These are phyloP conservation scores for Cryptococcus hybrid DNA, from an alignment of 1,284 basidiomycete species.

Conservation along the genomic window DNA sequence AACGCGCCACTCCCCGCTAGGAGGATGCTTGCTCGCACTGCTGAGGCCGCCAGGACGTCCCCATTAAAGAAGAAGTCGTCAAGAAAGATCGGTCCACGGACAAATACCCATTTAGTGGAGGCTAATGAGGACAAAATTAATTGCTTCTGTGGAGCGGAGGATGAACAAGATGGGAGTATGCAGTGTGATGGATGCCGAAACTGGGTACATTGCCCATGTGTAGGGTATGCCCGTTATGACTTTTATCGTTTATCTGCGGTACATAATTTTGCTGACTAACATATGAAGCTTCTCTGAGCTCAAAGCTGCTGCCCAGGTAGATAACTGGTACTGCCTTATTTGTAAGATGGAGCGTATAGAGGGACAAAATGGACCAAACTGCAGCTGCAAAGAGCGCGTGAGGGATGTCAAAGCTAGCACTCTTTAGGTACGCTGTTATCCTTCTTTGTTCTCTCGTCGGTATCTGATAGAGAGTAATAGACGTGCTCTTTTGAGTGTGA, in stretches of 20 bases:
- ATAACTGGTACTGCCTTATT: conserved; percentile 5
- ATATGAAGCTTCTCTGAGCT: background rate
- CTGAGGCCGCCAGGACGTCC: background rate
- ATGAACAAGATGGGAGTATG: conserved; percentile 4
- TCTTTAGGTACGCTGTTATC: conserved; percentile 3
- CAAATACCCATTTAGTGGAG: background rate
- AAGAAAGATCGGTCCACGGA: background rate
- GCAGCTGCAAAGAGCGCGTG: background rate
- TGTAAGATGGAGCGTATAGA: conserved; percentile 10
- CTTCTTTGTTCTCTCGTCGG: background rate
- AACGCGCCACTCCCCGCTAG: too few species aligned
- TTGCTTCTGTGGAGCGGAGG: conserved; percentile 11
- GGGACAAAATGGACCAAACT: background rate
- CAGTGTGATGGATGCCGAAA: conserved; percentile 13
- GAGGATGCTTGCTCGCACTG: too few species aligned
- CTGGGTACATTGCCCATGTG: conserved; percentile 16
- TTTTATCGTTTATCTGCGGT: background rate
- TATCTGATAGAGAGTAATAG: background rate
- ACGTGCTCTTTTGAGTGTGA: background rate
- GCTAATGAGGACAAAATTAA: background rate
- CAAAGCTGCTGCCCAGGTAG: background rate
- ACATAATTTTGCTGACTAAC: background rate
- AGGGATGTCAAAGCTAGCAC: conserved; percentile 1
- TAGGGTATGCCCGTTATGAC: conserved; percentile 11
- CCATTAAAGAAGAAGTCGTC: background rate